Conservation (phyloP, 805 yeast species). For the Pichia heedii region DNA sequence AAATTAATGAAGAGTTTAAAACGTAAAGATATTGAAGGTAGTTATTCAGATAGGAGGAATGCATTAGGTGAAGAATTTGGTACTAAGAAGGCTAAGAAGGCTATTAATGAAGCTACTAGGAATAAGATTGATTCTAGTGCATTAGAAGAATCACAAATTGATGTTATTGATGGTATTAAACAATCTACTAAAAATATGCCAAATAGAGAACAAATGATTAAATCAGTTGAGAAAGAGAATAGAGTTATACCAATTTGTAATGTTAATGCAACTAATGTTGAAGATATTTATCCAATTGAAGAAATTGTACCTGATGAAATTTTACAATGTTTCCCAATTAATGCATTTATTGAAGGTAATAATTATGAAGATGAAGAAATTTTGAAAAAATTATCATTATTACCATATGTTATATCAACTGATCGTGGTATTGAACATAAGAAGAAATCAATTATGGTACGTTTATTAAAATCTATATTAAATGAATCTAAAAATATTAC, state of each 20-base stretch:
- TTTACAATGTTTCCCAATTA: slow-evolving; percentile 54
- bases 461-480: background rate
- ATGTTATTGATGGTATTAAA: slow-evolving; percentile 74
- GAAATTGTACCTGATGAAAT: slow-evolving; percentile 64
- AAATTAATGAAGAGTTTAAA: slow-evolving; percentile 8
- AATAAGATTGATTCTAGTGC: slow-evolving; percentile 82
- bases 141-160: slow-evolving; percentile 58
- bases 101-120: slow-evolving; percentile 69
- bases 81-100: slow-evolving; percentile 91
- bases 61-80: slow-evolving; percentile 95
- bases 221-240: slow-evolving; percentile 46
- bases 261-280: slow-evolving; percentile 71
- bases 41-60: slow-evolving; percentile 45
- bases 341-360: slow-evolving; percentile 40
- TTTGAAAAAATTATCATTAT: slow-evolving; percentile 12
- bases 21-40: slow-evolving; percentile 8
- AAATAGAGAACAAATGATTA: slow-evolving; percentile 51
- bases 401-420: slow-evolving; percentile 4
- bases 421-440: slow-evolving; percentile 12
- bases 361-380: slow-evolving; percentile 44
- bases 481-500: background rate
- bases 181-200: slow-evolving; percentile 68
- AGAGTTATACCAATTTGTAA: slow-evolving; percentile 80
- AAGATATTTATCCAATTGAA: slow-evolving; percentile 70
- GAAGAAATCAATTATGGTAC: slow-evolving; percentile 26